Evolutionary conservation across 2,329 filamentous ascomycete species (phyloP), one percentile per base, ranked within the genome.

Genomic region (Exophiala sideris): DNA sequence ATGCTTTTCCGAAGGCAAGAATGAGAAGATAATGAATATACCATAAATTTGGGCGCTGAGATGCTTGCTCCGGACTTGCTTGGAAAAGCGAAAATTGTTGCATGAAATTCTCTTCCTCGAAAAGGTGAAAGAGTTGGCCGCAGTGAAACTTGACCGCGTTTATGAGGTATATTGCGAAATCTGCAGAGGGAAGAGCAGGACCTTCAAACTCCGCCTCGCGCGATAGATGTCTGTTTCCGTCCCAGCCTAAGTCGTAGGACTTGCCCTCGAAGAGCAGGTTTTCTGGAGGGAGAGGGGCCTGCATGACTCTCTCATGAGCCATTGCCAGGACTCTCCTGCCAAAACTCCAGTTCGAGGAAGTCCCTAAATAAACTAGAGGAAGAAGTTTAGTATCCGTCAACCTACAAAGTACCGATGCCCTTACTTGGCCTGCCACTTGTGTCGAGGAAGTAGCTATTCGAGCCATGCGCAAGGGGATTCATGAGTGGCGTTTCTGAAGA

Each of bases 261-360:
- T 70, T 68, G 1, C 77, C 78, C 48, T 82, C 78, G 40, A 80
- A 81, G 0, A 78, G 66, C 1, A 81, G 64, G 1, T 70, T 71
- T 4, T 71, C 68, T 0, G 75, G 67, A 0, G 78, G 73, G 0
- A 76, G 64, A 1, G 74, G 71, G 2, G 68, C 67, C 38, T 73
- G 69, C 45, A 74, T 71, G 16, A 79, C 67, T 48, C 74, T 70
- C 54, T 79, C 73, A 45, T 80, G 74, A 0, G 74, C 73, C 48
- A 80, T 70, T 21, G 68, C 72, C n/a, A 82, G 67, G 1, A 80
- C 71, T 14, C 75, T 72, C 6, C 78, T 69, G 21, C 73, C 73
- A 46, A 81, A 82, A 0, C 78, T 77, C 79, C 79, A 82, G 44
- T 79, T 82, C 1, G 79, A 82, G 0, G 79, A 81, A 1, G 77